These are phyloP conservation scores for Backusella luteola DNA, from an alignment of 192 early-diverging fungal genomes.

Conservation along the genomic window DNA sequence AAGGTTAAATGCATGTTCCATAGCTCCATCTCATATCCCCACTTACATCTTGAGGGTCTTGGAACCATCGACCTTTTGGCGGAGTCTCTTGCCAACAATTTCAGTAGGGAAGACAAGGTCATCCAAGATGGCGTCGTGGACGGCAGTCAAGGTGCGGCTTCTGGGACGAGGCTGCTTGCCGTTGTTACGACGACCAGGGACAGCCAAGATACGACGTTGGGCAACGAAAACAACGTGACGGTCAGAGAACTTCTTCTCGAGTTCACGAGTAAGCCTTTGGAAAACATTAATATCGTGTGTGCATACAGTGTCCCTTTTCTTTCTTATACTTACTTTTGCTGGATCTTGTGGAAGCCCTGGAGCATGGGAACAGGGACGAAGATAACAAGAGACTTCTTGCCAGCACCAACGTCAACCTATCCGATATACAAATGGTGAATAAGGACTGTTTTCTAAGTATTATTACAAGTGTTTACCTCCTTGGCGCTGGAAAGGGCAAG, in stretches of 20 bases:
- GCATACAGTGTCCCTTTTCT: neutral
- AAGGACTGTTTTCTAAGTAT: too few species aligned
- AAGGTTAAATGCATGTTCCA: neutral
- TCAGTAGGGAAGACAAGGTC: constrained; percentile 99
- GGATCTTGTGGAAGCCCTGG: constrained; percentile 97
- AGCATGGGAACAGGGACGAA: constrained; percentile 96
- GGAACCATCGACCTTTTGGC: constrained; percentile 94
- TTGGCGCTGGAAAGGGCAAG: constrained; percentile 94
- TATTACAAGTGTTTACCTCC: constrained; percentile 60
- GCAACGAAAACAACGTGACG: constrained; percentile 88
- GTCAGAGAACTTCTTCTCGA: constrained; percentile 99
- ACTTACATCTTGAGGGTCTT: constrained; percentile 84
- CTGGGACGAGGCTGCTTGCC: constrained; percentile 90
- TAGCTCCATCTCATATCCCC: neutral
- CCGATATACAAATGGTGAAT: neutral
- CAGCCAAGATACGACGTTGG: constrained; percentile 89
- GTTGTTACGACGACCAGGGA: constrained; percentile 86
- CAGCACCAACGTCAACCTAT: constrained; percentile 88
- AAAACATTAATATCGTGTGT: neutral
- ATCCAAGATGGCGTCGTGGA: constrained; percentile 96
- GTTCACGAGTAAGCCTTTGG: constrained; percentile 88
- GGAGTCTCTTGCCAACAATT: constrained; percentile 98
- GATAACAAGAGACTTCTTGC: constrained; percentile 95
- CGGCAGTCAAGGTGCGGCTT: constrained; percentile 92
- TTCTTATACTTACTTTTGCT: constrained; percentile 52